Base-by-base conservation (phyloP, 202 grass and related monocot genomes). In the Saccharum hybrid region DNA sequence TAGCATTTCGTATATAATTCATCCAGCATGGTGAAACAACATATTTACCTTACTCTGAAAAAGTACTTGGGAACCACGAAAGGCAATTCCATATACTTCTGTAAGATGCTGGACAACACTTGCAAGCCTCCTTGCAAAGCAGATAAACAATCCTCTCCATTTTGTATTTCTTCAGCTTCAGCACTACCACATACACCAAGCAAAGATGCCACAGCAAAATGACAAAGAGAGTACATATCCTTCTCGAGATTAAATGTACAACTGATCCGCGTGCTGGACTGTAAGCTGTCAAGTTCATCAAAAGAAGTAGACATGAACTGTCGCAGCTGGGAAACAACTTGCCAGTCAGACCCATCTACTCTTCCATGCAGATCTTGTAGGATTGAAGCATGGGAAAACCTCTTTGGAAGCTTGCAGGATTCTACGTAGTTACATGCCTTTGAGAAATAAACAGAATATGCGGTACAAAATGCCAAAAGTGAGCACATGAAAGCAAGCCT, bases 1-100 rank as follows among this genome's bases (percentile, higher is more conserved):
- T 64, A 16, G 15, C 19, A 80, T 81, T 62, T 56, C 34, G 2
- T 67, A 80, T 75, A 83, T 28, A 62, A 73, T 26, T 56, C 36
- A 49, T 81, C 41, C 30, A 80, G n/a, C 45, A 63, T 9, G 68
- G 23, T 68, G 39, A 81, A 86, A 63, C 33, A 68, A 8, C 34
- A 39, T 10, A 54, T 8, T n/a, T 84, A 95, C 96, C 92, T 93
- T 77, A 92, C 70, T 83, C 74, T 83, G 70, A 98, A 98, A 72
- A 92, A 98, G 78, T 94, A 84, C 51, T 83, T 92, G 78, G 92
- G 93, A 83, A 93, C 68, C 57, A 88, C 76, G 8, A 95, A 93
- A 54, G 93, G 88, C 9, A 92, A 40, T 85, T 89, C 90, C 90
- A 93, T 83, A 63, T 67, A 88, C 64, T 89, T 90, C 63, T 40